Conservation (phyloP, 2,329 filamentous ascomycete genomes). For the Venturia oleaginea region DNA sequence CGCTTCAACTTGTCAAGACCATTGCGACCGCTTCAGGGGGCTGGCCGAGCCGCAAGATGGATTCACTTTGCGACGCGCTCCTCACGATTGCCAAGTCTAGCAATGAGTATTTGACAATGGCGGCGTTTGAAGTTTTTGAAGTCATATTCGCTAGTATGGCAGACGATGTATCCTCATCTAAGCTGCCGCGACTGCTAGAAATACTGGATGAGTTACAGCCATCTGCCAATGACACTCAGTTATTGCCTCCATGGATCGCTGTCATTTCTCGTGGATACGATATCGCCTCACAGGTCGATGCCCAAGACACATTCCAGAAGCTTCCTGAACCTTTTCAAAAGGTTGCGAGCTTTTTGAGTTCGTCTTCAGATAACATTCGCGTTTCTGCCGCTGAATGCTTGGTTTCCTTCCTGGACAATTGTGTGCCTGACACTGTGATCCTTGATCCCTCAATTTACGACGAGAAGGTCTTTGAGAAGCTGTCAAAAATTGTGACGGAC, state of each 20-base stretch:
- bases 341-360: constrained; percentile 73
- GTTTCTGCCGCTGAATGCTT: constrained; percentile 91
- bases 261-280: constrained; percentile 92
- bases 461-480: constrained; percentile 76
- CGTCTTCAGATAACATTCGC: constrained; percentile 84
- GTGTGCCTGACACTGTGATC: constrained; percentile 73
- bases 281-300: constrained; percentile 78
- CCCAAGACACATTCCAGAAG: constrained; percentile 86
- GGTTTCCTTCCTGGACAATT: constrained; percentile 85
- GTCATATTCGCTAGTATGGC: constrained; percentile 90
- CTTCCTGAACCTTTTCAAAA: constrained; percentile 75
- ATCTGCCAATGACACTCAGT: constrained; percentile 84
- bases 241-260: constrained; percentile 93
- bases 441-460: constrained; percentile 86
- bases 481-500: constrained; percentile 63
- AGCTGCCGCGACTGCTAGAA: constrained; percentile 79
- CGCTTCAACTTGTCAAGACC: constrained; percentile 83
- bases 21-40: constrained; percentile 80
- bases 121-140: constrained; percentile 94
- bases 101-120: constrained; percentile 94
- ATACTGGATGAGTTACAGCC: constrained; percentile 89
- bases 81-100: constrained; percentile 81
- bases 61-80: constrained; percentile 79
- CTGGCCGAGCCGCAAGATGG: constrained; percentile 95
- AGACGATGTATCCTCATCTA: constrained; percentile 77